phyloP scores from a whole-genome alignment of 441 rosid species.

The Populus tomentosa region DNA sequence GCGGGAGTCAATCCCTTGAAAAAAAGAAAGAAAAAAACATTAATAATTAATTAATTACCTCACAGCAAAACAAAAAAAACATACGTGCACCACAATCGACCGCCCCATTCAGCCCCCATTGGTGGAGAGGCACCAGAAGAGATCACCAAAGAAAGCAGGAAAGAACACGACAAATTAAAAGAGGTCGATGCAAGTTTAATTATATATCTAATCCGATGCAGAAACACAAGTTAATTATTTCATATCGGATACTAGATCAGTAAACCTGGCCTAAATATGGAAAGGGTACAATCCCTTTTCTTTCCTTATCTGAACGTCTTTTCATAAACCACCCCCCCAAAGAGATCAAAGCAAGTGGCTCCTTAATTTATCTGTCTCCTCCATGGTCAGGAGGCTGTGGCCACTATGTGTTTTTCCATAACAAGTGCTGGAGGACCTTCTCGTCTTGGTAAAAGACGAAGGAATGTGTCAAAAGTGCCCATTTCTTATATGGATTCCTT shows the following conservation, averaged over 20 bases:
- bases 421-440: conserved; percentile 12
- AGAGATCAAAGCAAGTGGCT: conserved; percentile 14
- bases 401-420: conserved; percentile 21
- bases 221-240: too few species aligned
- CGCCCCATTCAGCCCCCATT: conserved; percentile 31
- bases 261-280: conserved; percentile 16
- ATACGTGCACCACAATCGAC: conserved; percentile 11
- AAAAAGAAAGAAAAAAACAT: too few species aligned
- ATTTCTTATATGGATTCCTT: conserved; percentile 12
- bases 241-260: not conserved
- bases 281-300: conserved; percentile 10
- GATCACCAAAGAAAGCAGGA: not conserved
- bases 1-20: not conserved
- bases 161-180: not conserved
- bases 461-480: not conserved
- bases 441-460: not conserved
- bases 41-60: too few species aligned
- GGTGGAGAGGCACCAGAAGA: conserved; percentile 14
- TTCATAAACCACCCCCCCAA: conserved; percentile 18
- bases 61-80: not conserved
- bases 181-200: not conserved
- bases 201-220: not conserved
- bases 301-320: conserved; percentile 15
- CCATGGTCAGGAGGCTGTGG: not conserved
- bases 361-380: not conserved